phyloP scores from a whole-genome alignment of 495 filamentous ascomycete genomes.

The Hapsidospora chrysogenum region DNA sequence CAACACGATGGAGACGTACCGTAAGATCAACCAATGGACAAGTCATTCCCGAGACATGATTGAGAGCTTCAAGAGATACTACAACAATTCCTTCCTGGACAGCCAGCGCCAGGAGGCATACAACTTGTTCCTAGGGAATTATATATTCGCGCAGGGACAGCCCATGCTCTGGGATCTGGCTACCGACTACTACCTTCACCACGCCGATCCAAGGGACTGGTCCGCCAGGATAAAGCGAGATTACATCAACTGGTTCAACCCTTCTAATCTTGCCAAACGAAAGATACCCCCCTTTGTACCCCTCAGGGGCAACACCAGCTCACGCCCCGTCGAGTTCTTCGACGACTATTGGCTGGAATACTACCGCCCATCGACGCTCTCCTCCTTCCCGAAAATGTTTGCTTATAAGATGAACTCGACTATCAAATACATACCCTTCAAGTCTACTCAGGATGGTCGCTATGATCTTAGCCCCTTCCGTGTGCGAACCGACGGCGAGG shows the following conservation, averaged over 20 bases:
- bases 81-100: slow-evolving; percentile 96
- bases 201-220: slow-evolving; percentile 64
- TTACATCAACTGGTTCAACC: slow-evolving; percentile 77
- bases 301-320: slow-evolving; percentile 23
- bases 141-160: slow-evolving; percentile 76
- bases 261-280: slow-evolving; percentile 46
- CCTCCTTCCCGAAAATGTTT: slow-evolving; percentile 78
- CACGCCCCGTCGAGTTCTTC: slow-evolving; percentile 47
- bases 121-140: slow-evolving; percentile 94
- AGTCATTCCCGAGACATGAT: slow-evolving; percentile 97
- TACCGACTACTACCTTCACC: slow-evolving; percentile 94
- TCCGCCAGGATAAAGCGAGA: slow-evolving; percentile 44
- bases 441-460: slow-evolving; percentile 46
- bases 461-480: slow-evolving; percentile 77
- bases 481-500: slow-evolving; percentile 39
- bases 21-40: slow-evolving; percentile 97
- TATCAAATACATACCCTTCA: slow-evolving; percentile 60
- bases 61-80: slow-evolving; percentile 97
- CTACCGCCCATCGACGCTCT: slow-evolving; percentile 72
- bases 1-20: slow-evolving; percentile 97
- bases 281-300: slow-evolving; percentile 30
- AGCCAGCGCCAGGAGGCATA: slow-evolving; percentile 94
- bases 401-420: slow-evolving; percentile 81
- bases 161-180: slow-evolving; percentile 96
- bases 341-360: slow-evolving; percentile 99